These are phyloP conservation scores for Phytophthora tubulina DNA, from an alignment of 352 stramenopile genomes.

Conservation along the genomic window DNA sequence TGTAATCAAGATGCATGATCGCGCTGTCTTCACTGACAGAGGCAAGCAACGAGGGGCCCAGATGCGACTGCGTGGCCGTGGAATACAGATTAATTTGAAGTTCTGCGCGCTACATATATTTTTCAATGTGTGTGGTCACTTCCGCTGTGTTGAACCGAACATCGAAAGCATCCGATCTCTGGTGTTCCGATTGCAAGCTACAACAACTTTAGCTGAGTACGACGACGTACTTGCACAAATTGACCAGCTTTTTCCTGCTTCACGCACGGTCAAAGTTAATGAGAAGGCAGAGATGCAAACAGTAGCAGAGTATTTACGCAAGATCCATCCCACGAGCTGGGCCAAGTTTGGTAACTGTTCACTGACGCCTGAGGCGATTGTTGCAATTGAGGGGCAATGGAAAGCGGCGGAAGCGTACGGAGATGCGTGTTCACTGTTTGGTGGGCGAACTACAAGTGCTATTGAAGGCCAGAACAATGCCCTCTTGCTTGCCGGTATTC, in stretches of 20 bases:
- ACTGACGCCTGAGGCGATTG: neutral
- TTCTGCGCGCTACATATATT: too few species aligned
- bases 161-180: too few species aligned
- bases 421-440: neutral
- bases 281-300: neutral
- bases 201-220: too few species aligned
- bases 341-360: conserved; percentile 11
- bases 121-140: too few species aligned
- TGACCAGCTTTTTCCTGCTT: neutral
- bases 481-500: neutral
- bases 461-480: conserved; percentile 15
- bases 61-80: too few species aligned
- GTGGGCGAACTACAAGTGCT: conserved; percentile 7
- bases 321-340: conserved; percentile 21
- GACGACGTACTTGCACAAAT: too few species aligned
- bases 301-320: neutral
- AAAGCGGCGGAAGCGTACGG: neutral
- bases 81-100: too few species aligned
- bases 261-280: neutral
- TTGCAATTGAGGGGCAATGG: neutral
- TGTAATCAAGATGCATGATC: too few species aligned
- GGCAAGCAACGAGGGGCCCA: too few species aligned
- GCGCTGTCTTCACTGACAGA: too few species aligned
- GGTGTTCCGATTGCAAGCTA: too few species aligned
- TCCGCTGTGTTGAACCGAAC: too few species aligned